Evolutionary conservation across 2,329 filamentous ascomycete genomes (phyloP).

Genomic region (Alternaria solani): DNA sequence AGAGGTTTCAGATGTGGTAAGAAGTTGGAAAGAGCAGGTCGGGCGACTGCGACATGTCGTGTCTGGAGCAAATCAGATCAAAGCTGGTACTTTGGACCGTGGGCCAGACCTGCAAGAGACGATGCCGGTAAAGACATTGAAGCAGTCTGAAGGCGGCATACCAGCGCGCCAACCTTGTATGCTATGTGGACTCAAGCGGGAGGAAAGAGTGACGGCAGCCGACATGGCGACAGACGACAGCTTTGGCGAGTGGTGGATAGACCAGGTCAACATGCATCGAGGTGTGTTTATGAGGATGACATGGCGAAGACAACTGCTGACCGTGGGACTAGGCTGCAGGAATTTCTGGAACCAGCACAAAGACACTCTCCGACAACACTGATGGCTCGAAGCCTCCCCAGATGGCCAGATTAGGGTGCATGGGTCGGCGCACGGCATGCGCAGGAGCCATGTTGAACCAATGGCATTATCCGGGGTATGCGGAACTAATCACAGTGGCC

Average conservation of each 20-base stretch:
- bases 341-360: conserved; percentile 88
- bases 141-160: conserved; percentile 69
- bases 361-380: conserved; percentile 72
- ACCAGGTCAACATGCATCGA: conserved; percentile 73
- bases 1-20: conserved; percentile 79
- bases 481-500: conserved; percentile 4
- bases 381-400: conserved; percentile 20
- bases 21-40: conserved; percentile 77
- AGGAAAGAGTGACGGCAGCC: conserved; percentile 80
- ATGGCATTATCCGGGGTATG: conserved; percentile 15
- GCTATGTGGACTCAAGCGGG: conserved; percentile 85
- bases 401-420: background rate
- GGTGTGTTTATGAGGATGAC: conserved; percentile 47
- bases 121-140: conserved; percentile 72
- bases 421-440: conserved; percentile 5
- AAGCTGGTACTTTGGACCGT: conserved; percentile 48
- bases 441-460: conserved; percentile 2
- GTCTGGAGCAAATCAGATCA: conserved; percentile 67
- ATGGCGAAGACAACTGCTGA: conserved; percentile 41
- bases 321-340: conserved; percentile 66
- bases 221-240: conserved; percentile 84
- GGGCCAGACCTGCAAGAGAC: conserved; percentile 76
- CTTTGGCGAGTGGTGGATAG: conserved; percentile 96
- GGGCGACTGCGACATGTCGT: conserved; percentile 77
- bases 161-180: conserved; percentile 79